Percentiles rank a stretch among this genome's conserved stretches.
phyloP scores from a whole-genome alignment of 495 filamentous ascomycete genomes.

The Aspergillus nanangensis region DNA sequence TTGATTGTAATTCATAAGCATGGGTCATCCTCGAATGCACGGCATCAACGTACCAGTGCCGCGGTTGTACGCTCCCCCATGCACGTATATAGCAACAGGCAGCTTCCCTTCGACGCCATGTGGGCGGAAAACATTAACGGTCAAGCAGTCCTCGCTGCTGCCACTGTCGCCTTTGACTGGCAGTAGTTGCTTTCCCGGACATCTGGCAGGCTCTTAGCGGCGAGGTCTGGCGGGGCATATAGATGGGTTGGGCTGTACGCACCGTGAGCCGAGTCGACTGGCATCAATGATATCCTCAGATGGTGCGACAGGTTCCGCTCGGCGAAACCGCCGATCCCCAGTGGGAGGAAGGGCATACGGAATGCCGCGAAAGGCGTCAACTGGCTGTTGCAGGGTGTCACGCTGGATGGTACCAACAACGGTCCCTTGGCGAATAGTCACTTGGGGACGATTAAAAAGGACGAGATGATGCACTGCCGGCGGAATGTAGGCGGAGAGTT shows the following conservation, averaged over 20 bases:
- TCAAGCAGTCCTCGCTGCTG: slow-evolving; percentile 49
- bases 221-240: too few relatives aligned
- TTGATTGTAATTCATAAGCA: background rate
- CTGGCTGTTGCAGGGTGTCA: slow-evolving; percentile 34
- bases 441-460: slow-evolving; percentile 20
- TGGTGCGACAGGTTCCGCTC: slow-evolving; percentile 34
- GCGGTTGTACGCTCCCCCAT: slow-evolving; percentile 36
- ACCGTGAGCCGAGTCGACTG: slow-evolving; percentile 23
- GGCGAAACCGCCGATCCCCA: slow-evolving; percentile 53
- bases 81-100: slow-evolving; percentile 54
- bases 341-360: slow-evolving; percentile 54
- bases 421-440: slow-evolving; percentile 48
- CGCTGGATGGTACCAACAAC: slow-evolving; percentile 46
- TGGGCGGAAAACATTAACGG: slow-evolving; percentile 49
- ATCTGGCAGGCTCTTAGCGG: slow-evolving; percentile 6
- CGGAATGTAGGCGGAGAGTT: background rate
- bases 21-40: background rate
- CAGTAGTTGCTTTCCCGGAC: slow-evolving; percentile 12
- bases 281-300: slow-evolving; percentile 37
- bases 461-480: background rate
- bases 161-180: slow-evolving; percentile 21
- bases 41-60: slow-evolving; percentile 13
- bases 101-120: slow-evolving; percentile 32
- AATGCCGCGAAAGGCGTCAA: slow-evolving; percentile 58
- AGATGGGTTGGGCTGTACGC: background rate